A percentile compares a stretch with the other conserved stretches of the same genome.
phyloP scores from a whole-genome alignment of 1,139 yeast species.

The Protomyces pachydermus region DNA sequence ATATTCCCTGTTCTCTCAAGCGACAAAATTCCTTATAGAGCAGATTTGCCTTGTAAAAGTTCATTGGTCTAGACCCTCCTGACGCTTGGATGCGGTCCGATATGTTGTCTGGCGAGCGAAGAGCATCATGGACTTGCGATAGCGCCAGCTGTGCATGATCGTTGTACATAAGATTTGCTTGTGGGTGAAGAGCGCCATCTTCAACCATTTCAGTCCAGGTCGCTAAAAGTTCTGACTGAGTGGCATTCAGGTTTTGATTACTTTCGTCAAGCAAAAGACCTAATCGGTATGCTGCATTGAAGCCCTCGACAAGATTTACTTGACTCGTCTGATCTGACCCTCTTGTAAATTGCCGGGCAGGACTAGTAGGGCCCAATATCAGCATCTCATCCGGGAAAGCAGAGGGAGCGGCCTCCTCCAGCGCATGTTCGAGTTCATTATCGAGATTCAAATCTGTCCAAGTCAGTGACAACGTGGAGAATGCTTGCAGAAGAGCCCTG shows the following conservation, averaged over 20 bases:
- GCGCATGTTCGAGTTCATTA: background rate
- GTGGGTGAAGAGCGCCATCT: background rate
- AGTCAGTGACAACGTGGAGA: background rate
- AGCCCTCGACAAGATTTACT: background rate
- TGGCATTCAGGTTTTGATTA: background rate
- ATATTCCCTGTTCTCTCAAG: background rate
- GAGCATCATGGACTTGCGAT: background rate
- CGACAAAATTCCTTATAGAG: background rate
- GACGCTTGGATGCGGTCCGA: background rate
- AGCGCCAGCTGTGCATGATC: too few species aligned
- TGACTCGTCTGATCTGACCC: too few species aligned
- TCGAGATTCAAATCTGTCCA: background rate
- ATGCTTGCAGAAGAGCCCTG: background rate
- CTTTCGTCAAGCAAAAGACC: background rate
- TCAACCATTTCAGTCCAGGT: background rate
- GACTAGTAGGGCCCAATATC: background rate
- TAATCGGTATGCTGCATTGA: background rate
- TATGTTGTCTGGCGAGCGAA: background rate
- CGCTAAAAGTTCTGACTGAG: background rate
- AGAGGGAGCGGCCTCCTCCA: background rate
- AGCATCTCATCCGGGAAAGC: background rate
- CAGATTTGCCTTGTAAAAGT: background rate
- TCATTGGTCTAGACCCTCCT: background rate
- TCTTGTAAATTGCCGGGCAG: background rate
- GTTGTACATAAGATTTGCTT: background rate